Evolutionary conservation across 1,284 basidiomycete species (phyloP).

Genomic region (Microbotryum violaceum): DNA sequence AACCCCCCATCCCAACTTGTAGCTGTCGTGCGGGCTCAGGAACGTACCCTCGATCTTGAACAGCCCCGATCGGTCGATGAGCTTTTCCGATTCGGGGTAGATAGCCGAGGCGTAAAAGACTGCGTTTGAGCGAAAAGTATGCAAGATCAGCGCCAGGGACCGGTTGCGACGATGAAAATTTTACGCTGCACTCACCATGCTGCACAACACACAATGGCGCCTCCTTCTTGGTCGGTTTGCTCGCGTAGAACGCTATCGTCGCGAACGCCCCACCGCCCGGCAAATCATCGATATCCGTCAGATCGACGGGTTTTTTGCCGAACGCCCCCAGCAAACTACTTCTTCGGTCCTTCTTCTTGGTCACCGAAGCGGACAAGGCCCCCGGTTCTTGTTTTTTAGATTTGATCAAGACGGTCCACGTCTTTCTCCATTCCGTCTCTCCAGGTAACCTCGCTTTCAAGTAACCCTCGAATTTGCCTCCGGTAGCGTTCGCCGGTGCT

Average conservation of each 20-base stretch:
- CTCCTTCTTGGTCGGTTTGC: slow-evolving; percentile 18
- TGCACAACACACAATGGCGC: slow-evolving; percentile 23
- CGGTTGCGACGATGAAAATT: slow-evolving; percentile 3
- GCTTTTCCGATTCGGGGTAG: slow-evolving; percentile 87
- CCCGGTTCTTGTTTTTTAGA: slow-evolving; percentile 3
- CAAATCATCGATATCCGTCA: slow-evolving; percentile 14
- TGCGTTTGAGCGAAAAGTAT: background rate
- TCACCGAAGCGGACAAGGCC: background rate
- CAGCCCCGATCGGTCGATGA: slow-evolving; percentile 75
- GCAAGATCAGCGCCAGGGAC: background rate
- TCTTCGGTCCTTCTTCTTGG: slow-evolving; percentile 28
- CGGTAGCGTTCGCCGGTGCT: background rate
- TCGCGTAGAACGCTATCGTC: slow-evolving; percentile 52
- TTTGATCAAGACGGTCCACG: slow-evolving; percentile 69
- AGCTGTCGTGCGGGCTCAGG: slow-evolving; percentile 27
- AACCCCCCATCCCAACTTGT: slow-evolving; percentile 48
- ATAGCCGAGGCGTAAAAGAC: slow-evolving; percentile 61
- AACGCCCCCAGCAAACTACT: slow-evolving; percentile 25
- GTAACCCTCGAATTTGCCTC: slow-evolving; percentile 81
- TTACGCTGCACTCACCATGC: slow-evolving; percentile 7
- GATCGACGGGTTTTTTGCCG: slow-evolving; percentile 16
- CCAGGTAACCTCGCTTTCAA: slow-evolving; percentile 84
- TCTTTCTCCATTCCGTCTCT: slow-evolving; percentile 88
- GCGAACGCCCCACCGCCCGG: slow-evolving; percentile 35
- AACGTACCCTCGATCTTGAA: slow-evolving; percentile 63